Base-by-base conservation (phyloP, 441 rosid genomes). In the Corymbia calophylla region DNA sequence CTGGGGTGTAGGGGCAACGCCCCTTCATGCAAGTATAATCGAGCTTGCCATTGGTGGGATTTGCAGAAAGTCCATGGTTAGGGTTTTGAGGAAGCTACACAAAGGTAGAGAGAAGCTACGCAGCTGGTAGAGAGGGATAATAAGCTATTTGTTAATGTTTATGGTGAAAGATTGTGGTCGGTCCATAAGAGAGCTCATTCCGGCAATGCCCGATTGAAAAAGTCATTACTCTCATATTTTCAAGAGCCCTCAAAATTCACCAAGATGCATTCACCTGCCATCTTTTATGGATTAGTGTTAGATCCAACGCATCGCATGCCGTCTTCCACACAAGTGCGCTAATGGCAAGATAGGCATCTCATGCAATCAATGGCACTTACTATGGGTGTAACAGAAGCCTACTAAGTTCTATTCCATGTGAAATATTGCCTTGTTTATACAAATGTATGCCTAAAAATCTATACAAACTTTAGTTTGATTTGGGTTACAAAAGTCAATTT, bases 1-100 rank as follows among this genome's bases (percentile, higher is more conserved):
- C 6, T 3, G 39, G 4, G 6, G 5, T 39, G 1, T 5, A 6
- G 5, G 44, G 44, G 5, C 5, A 39, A 1, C 44, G 4, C 44
- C 5, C 44, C 44, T 39, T 39, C 5, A 6, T 39, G 44, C 44
- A 39, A 5, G 5, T 39, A 39, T 39, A 5, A 39, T 39, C 5
- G 5, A 5, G 6, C 44, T 39, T 39, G 44, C 6, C 44, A 5
- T 4, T 39, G 44, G 44, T 4, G 6, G 44, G 44, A 39, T 39
- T 39, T 39, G 44, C 6, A 39, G 44, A 39, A 5, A 39, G 5
- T 39, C 44, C 6, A 39, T 39, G 44, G 44, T 39, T 39, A 39
- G 44, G 44, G 6, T 39, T 39, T 39, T 39, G 44, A 39, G 44
- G 44, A 39, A 39, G 44, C 44, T 39, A 39, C 44, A 39, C 6